Percentiles rank a stretch among this genome's conserved stretches.
Conservation (phyloP, 192 early-diverging fungal species). For the Backusella tuberculispora region DNA sequence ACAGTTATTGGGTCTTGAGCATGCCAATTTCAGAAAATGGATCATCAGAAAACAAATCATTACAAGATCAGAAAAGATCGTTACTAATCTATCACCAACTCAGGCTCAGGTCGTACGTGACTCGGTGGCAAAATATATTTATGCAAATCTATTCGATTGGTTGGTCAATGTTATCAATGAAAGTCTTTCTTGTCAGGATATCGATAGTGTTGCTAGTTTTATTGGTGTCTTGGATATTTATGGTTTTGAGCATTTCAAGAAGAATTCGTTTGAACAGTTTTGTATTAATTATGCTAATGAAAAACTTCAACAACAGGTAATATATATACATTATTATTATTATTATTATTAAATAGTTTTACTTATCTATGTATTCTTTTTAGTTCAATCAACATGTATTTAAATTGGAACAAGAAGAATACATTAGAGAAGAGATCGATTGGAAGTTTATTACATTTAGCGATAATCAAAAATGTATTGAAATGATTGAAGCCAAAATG, state of each 20-base stretch:
- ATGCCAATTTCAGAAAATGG: conserved; percentile 90
- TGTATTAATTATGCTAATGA: conserved; percentile 99
- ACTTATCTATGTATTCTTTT: not conserved
- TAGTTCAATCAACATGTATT: conserved; percentile 99
- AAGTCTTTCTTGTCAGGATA: conserved; percentile 67
- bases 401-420: conserved; percentile 99
- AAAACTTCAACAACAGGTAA: conserved; percentile 91
- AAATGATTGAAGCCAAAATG: conserved; percentile 95
- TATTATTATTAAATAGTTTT: not conserved
- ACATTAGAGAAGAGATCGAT: conserved; percentile 92
- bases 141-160: conserved; percentile 97
- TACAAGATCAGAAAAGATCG: conserved; percentile 94
- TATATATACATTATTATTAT: not conserved
- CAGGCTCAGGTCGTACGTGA: conserved; percentile 86
- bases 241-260: conserved; percentile 99
- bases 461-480: conserved; percentile 99
- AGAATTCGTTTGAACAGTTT: conserved; percentile 99
- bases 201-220: conserved; percentile 57
- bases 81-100: conserved; percentile 72
- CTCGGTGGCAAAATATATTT: conserved; percentile 97
- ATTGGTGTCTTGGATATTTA: conserved; percentile 99
- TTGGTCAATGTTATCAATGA: conserved; percentile 89
- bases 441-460: conserved; percentile 99
- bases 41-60: conserved; percentile 93
- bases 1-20: conserved; percentile 77